These are phyloP conservation scores for Trifolium repens DNA, from an alignment of 306 rosid genomes.

Conservation along the genomic window DNA sequence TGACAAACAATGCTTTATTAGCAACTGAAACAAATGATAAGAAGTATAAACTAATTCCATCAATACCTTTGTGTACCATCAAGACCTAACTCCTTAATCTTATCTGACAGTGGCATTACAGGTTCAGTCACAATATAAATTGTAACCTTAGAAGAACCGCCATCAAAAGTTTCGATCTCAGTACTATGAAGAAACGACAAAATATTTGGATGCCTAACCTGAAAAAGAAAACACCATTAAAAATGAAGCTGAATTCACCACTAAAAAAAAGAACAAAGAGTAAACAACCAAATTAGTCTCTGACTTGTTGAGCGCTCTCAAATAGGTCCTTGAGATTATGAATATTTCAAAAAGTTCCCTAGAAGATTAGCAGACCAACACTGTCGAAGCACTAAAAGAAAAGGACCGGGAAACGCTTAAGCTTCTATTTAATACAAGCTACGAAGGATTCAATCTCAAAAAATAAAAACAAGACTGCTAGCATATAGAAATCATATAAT, in stretches of 20 bases:
- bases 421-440: too few relatives aligned
- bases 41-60: constrained; percentile 16
- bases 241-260: background rate
- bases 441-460: too few relatives aligned
- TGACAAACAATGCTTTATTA: background rate
- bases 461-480: too few relatives aligned
- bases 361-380: too few relatives aligned
- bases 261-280: too few relatives aligned
- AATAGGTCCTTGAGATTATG: too few relatives aligned
- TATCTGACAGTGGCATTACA: constrained; percentile 84
- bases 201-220: constrained; percentile 99
- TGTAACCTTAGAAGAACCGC: constrained; percentile 71
- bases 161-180: constrained; percentile 74
- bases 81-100: constrained; percentile 83
- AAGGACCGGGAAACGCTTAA: too few relatives aligned
- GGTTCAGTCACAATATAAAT: constrained; percentile 98
- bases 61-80: constrained; percentile 86
- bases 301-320: too few relatives aligned
- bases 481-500: too few relatives aligned
- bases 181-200: constrained; percentile 96
- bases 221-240: constrained; percentile 46
- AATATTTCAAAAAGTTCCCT: too few relatives aligned
- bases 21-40: constrained; percentile 33
- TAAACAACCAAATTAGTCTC: too few relatives aligned
- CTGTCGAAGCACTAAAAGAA: too few relatives aligned